Percentiles rank a stretch among this genome's conserved stretches.
Conservation (phyloP, 2,329 filamentous ascomycete genomes). For the Apiospora saccharicola region DNA sequence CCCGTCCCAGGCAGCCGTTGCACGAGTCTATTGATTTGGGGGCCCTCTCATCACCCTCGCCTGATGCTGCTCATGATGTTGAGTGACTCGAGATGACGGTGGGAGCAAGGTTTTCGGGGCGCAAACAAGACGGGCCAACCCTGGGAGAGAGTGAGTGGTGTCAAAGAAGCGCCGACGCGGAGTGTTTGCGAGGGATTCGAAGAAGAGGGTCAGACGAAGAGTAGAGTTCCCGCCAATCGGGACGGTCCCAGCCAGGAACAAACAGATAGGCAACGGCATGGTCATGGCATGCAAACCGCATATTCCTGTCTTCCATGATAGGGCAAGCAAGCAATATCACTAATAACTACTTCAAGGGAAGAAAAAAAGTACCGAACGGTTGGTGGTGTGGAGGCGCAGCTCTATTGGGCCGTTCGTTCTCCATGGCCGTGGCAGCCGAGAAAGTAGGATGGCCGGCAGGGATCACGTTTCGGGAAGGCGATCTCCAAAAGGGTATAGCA, state of each 20-base stretch:
- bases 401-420: neutral
- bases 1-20: constrained; percentile 1
- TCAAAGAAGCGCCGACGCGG: neutral
- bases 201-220: constrained; percentile 8
- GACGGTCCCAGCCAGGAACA: neutral
- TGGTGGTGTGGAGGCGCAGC: constrained; percentile 21
- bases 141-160: neutral
- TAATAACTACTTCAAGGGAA: neutral
- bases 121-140: neutral
- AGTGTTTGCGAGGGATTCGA: neutral
- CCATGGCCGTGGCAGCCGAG: constrained; percentile 15
- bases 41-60: constrained; percentile 10
- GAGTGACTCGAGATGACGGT: neutral
- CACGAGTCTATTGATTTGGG: constrained; percentile 18
- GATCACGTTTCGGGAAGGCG: constrained; percentile 8
- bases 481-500: constrained; percentile 18
- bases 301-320: neutral
- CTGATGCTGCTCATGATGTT: neutral
- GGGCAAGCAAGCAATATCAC: neutral
- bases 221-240: constrained; percentile 5
- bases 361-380: neutral
- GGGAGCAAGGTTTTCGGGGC: neutral
- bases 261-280: neutral
- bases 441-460: constrained; percentile 12
- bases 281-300: neutral